Conservation (phyloP, 352 stramenopile species). For the Globisporangium lucens region DNA sequence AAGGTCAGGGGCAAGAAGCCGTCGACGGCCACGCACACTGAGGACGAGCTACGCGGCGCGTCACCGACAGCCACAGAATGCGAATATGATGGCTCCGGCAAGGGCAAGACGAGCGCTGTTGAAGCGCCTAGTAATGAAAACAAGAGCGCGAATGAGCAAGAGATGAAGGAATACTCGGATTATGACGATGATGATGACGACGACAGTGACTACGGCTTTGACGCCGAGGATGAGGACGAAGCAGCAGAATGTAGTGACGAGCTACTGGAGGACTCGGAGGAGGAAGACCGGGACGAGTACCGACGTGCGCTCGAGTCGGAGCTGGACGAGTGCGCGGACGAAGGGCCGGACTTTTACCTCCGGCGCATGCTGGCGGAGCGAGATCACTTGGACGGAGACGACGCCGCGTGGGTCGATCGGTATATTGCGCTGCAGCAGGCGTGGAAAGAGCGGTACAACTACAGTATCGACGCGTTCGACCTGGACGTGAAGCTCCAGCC, state of each 20-base stretch:
- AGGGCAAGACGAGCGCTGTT: background rate
- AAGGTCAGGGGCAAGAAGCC: slow-evolving; percentile 8
- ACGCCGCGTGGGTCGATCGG: slow-evolving; percentile 16
- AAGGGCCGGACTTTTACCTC: slow-evolving; percentile 16
- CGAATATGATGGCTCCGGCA: background rate
- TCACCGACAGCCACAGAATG: background rate
- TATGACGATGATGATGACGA: slow-evolving; percentile 1
- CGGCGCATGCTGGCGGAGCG: slow-evolving; percentile 12
- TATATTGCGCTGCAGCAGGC: slow-evolving; percentile 13
- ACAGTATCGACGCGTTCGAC: slow-evolving; percentile 17
- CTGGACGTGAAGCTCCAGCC: background rate
- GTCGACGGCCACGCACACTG: too few species aligned
- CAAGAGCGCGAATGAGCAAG: slow-evolving; percentile 3
- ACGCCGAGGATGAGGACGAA: slow-evolving; percentile 10
- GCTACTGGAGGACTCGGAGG: slow-evolving; percentile 4
- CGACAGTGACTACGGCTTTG: slow-evolving; percentile 29
- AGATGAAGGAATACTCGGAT: background rate
- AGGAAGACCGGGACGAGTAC: slow-evolving; percentile 21
- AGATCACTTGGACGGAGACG: slow-evolving; percentile 3
- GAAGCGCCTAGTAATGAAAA: background rate
- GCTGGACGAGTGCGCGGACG: slow-evolving; percentile 26
- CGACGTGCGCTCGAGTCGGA: slow-evolving; percentile 18
- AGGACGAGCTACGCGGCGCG: background rate
- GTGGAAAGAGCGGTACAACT: slow-evolving; percentile 11
- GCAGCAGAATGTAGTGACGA: background rate